Base-by-base conservation (phyloP, 352 stramenopile species). In the Chloridella minuta region DNA sequence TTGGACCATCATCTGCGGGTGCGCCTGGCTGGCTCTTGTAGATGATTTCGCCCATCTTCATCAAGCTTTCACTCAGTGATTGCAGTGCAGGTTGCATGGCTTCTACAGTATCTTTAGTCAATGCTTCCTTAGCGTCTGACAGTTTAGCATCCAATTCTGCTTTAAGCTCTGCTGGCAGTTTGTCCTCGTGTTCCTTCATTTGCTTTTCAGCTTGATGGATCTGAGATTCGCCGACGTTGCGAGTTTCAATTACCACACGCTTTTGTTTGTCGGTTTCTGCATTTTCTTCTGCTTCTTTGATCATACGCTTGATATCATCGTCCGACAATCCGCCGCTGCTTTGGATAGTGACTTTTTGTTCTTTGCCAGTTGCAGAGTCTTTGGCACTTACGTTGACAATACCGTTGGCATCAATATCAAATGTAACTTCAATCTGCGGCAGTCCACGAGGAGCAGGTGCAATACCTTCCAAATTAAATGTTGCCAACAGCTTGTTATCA, bases 291-390 rank as follows among this genome's bases (percentile, higher is more conserved):
- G 96, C 96, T 89, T 99, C 96, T 87, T 92, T 89, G 24, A 99
- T 95, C 97, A 99, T 99, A 87, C 95, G 92, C 88, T 99, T 93
- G 89, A 99, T 98, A 89, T 99, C 97, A 86, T 98, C 97, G 88
- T 98, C 91, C 25, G 92, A 97, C 80, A 99, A 91, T 86, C 96
- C 96, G 92, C 98, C 98, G 88, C 99, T 96, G 27, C 94, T 93
- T 80, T 95, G 98, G 88, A 97, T 96, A 52, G 92, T 96, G 85
- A 95, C 96, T 89, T 93, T 93, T 86, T 93, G 90, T 86, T 94
- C 91, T 89, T 93, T 93, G 27, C 92, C 92, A 22, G 93, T 96
- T 25, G 88, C 92, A 88, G 94, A 94, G 90, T 99, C 96, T 88
- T 97, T 96, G 28, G 94, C 95, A 86, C 90, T 92, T 3, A 98